Base-by-base conservation (phyloP, 2,329 filamentous ascomycete species). In the Zarea fungicola region DNA sequence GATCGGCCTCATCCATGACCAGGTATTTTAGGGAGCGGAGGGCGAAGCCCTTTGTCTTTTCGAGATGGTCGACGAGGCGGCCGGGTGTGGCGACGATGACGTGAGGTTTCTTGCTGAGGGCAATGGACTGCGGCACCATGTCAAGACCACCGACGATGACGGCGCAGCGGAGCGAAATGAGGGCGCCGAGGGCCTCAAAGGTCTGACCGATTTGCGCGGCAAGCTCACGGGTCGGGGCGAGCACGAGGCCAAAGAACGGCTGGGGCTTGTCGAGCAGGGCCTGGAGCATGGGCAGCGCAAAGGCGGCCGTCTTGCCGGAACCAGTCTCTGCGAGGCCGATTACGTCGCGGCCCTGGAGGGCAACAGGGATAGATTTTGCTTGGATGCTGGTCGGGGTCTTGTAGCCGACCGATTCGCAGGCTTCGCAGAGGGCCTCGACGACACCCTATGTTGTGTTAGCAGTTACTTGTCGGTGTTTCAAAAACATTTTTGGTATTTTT, bases 11-110 rank as follows among this genome's bases (percentile, higher is more conserved):
- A 62, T 96, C 92, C 81, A 97, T 90, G 53, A 96, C 91, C 4
- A 97, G 74, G 62, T 92, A 96, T 62, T 91, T 91, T 31, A 96
- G 73, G 4, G 79, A 77, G 25, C 86, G 80, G 42, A 97, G 72
- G 2, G 86, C 91, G 69, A 99, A 97, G 10, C 93, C 92, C 67
- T 96, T 96, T 2, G 93, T 99, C 69, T 96, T 96, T 65, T 97
- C 90, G 8, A 97, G 73, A 59, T 99, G 93, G 60, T 97, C 93
- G 5, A 96, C 75, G 19, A 96, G 72, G 49, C 92, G 82, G 45
- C 91, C 92, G 0, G 92, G 92, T 0, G 92, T 96, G 1, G 92
- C 92, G 32, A 97, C 91, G 19, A 97, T 75, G 21, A 99, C 84
- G 61, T 99, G 93, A 7, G 93, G 93, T 59, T 92, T 92, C 76